These are phyloP conservation scores for Aspergillus fijiensis DNA, from an alignment of 2,329 filamentous ascomycete genomes.

Conservation along the genomic window DNA sequence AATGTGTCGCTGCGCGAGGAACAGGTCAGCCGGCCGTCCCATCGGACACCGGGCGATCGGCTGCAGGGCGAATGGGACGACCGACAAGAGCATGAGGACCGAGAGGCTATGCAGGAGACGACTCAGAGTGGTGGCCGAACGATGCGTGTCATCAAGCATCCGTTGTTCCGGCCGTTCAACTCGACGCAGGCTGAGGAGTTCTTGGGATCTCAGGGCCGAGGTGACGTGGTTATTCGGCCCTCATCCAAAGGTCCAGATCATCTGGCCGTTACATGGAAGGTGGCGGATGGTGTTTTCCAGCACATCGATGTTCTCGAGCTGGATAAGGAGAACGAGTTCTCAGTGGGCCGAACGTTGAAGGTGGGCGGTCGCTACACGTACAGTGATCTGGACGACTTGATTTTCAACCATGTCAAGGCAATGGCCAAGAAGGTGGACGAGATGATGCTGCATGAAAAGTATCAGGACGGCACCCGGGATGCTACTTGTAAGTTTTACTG, in stretches of 20 bases:
- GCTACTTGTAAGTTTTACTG: constrained; percentile 71
- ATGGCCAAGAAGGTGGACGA: constrained; percentile 98
- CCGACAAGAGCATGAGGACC: constrained; percentile 74
- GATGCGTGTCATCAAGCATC: constrained; percentile 95
- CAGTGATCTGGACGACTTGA: constrained; percentile 93
- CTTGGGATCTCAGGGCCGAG: constrained; percentile 77
- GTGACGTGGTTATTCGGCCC: constrained; percentile 91
- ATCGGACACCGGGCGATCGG: constrained; percentile 64
- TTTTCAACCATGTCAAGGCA: constrained; percentile 93
- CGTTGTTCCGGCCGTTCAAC: constrained; percentile 92
- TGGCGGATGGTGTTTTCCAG: constrained; percentile 92
- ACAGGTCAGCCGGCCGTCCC: constrained; percentile 70
- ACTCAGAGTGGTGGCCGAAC: constrained; percentile 81
- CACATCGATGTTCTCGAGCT: constrained; percentile 96
- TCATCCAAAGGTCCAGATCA: constrained; percentile 96
- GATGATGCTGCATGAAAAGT: constrained; percentile 92
- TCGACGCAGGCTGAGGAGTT: constrained; percentile 90
- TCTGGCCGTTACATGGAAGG: constrained; percentile 96
- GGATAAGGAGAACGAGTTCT: constrained; percentile 96
- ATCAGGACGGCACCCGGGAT: constrained; percentile 73
- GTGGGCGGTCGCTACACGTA: constrained; percentile 89
- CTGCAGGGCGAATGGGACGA: constrained; percentile 85
- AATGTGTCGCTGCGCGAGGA: constrained; percentile 84
- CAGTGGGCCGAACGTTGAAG: constrained; percentile 79
- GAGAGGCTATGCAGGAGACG: constrained; percentile 80